Evolutionary conservation across 192 early-diverging fungal genomes (phyloP), one percentile per base, ranked within the genome.

Genomic region (Lobosporangium transversale): DNA sequence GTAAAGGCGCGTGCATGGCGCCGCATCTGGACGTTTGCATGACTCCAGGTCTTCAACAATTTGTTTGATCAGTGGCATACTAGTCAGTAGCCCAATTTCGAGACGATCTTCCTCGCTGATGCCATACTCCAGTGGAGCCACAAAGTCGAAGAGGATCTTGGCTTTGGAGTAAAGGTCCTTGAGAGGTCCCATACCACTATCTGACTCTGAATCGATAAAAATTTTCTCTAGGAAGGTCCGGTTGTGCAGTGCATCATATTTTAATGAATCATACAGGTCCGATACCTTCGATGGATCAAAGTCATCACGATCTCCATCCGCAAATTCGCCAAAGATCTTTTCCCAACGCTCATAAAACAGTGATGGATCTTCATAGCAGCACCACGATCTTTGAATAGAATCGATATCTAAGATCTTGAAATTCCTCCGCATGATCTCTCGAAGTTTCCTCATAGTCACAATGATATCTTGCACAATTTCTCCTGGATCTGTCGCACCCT

Each of bases 211-310:
- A 51, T 84, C 84, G 14, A 83, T 80, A 66, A 91, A 92, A 27
- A 88, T 91, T 55, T 82, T 86, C 47, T 95, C 90, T n/a, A 95
- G 56, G 70, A 96, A 97, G 23, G 83, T 70, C 17, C 97, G 88
- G 66, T 99, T 99, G 74, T 99, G 97, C 27, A 99, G 78, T 21
- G 96, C 90, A 73, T 99, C 97, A 66, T 96, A 97, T 63, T 99
- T 99, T n/a, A 97, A 79, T 42, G 96, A 95, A 69, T 99, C 97
- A 62, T 97, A 97, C 3, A 98, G 81, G 66, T 96, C 94, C 14
- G 94, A 94, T 7, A 95, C 89, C 63, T 95, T 95, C 31, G 93
- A 92, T 1, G 95, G 93, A 65, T 93, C 91, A 70, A 87, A 90
- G 21, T 80, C 64, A 24, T 79, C 48, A 42, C 64, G 56, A 9